phyloP scores from a whole-genome alignment of 2,329 filamentous ascomycete species.

The Chlorencoelia australis region DNA sequence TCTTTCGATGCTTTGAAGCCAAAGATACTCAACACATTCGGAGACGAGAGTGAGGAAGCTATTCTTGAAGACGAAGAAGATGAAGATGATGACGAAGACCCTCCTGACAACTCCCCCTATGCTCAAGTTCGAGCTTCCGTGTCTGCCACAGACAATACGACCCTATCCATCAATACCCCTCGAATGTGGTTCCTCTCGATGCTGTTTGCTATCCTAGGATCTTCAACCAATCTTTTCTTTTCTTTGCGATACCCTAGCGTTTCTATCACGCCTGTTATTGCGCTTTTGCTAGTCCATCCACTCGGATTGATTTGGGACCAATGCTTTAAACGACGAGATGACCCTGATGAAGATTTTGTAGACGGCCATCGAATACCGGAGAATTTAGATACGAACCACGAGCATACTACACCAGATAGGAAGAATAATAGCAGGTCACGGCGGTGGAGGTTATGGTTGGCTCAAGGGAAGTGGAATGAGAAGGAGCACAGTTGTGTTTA shows the following conservation, averaged over 20 bases:
- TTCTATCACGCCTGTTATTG: slow-evolving; percentile 81
- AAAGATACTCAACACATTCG: slow-evolving; percentile 3
- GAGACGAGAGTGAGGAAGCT: slow-evolving; percentile 26
- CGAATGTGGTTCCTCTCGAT: slow-evolving; percentile 81
- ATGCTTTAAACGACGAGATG: slow-evolving; percentile 49
- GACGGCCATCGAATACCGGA: slow-evolving; percentile 34
- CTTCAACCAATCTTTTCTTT: slow-evolving; percentile 80
- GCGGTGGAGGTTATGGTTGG: slow-evolving; percentile 60
- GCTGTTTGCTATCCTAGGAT: slow-evolving; percentile 70
- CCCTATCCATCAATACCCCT: slow-evolving; percentile 75
- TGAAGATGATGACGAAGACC: slow-evolving; percentile 36
- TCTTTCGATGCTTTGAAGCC: background rate
- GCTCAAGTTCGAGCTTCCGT: slow-evolving; percentile 74
- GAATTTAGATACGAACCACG: slow-evolving; percentile 22
- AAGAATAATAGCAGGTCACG: slow-evolving; percentile 13
- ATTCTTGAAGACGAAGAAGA: slow-evolving; percentile 26
- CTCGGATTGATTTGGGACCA: slow-evolving; percentile 73
- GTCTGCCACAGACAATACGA: slow-evolving; percentile 61
- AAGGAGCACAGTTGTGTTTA: slow-evolving; percentile 86
- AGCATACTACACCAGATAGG: slow-evolving; percentile 3
- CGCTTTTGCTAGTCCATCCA: slow-evolving; percentile 73
- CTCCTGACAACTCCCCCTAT: slow-evolving; percentile 63
- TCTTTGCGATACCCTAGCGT: slow-evolving; percentile 84
- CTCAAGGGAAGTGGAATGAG: slow-evolving; percentile 75
- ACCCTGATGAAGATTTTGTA: slow-evolving; percentile 45